Conservation (phyloP, 805 yeast genomes). For the Metschnikowia corniflorae region DNA sequence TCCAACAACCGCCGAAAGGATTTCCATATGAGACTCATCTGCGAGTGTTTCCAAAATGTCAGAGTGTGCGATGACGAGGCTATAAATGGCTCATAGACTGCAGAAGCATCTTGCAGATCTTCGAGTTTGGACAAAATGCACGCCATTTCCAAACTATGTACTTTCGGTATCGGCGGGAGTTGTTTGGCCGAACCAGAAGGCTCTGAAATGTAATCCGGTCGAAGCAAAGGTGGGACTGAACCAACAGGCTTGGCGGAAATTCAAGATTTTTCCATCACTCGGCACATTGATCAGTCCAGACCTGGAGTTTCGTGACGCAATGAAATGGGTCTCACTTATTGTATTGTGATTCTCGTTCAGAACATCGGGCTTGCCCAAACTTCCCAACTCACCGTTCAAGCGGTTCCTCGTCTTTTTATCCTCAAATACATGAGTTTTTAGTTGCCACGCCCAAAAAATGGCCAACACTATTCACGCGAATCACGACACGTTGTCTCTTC, state of each 20-base stretch:
- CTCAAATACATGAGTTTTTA: constrained; percentile 24
- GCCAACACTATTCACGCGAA: no score
- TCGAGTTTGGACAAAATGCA: background rate
- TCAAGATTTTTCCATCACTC: constrained; percentile 22
- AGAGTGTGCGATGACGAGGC: constrained; percentile 13
- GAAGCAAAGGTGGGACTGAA: constrained; percentile 38
- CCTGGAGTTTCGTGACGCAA: constrained; percentile 23
- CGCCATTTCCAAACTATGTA: constrained; percentile 12
- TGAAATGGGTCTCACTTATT: constrained; percentile 24
- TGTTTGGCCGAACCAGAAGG: constrained; percentile 19
- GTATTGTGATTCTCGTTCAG: constrained; percentile 32
- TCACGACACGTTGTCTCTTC: no score
- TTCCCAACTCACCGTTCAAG: constrained; percentile 21
- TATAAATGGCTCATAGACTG: background rate
- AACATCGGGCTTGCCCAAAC: constrained; percentile 29
- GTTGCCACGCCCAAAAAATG: no score
- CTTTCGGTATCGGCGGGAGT: constrained; percentile 12
- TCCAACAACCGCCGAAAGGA: constrained; percentile 24
- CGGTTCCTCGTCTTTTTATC: constrained; percentile 23
- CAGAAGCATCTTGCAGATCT: constrained; percentile 1
- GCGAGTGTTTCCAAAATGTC: constrained; percentile 31
- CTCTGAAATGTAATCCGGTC: constrained; percentile 17
- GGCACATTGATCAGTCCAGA: constrained; percentile 28
- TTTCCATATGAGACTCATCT: constrained; percentile 7
- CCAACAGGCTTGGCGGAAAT: constrained; percentile 17